A percentile compares a stretch with the other conserved stretches of the same genome.
These are phyloP conservation scores for Furcasterigmium sp. DNA, from an alignment of 2,329 filamentous ascomycete genomes.

Conservation along the genomic window DNA sequence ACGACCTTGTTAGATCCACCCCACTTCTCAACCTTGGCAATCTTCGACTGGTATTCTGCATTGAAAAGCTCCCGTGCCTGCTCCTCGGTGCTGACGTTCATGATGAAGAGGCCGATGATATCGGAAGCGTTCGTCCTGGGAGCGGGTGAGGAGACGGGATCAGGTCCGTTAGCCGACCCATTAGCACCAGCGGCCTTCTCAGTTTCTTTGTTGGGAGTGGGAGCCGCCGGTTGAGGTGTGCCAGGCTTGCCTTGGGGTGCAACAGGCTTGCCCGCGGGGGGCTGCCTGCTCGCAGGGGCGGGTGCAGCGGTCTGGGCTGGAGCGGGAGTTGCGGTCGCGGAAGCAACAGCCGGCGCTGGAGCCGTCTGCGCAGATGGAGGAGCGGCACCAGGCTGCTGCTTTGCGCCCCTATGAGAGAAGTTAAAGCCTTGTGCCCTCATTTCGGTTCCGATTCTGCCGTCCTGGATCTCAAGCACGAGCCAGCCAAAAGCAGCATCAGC, in stretches of 20 bases:
- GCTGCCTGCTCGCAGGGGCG: slow-evolving; percentile 27
- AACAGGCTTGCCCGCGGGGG: slow-evolving; percentile 34
- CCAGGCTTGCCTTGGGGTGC: slow-evolving; percentile 28
- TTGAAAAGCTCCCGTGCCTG: slow-evolving; percentile 77
- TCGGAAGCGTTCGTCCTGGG: slow-evolving; percentile 57
- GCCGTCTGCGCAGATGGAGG: slow-evolving; percentile 30
- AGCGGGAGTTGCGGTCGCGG: slow-evolving; percentile 28
- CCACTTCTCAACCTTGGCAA: slow-evolving; percentile 73
- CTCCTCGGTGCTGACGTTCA: slow-evolving; percentile 78
- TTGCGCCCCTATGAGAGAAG: slow-evolving; percentile 90
- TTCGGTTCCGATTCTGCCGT: slow-evolving; percentile 92
- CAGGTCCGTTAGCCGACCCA: slow-evolving; percentile 46
- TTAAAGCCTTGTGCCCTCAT: slow-evolving; percentile 99
- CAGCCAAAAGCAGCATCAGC: slow-evolving; percentile 97
- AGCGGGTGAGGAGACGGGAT: slow-evolving; percentile 51
- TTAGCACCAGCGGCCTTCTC: slow-evolving; percentile 52
- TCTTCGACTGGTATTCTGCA: slow-evolving; percentile 78
- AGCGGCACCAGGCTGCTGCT: slow-evolving; percentile 52
- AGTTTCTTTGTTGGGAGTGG: slow-evolving; percentile 46
- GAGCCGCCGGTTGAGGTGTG: slow-evolving; percentile 43
- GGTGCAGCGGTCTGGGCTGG: slow-evolving; percentile 28
- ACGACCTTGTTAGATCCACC: slow-evolving; percentile 78
- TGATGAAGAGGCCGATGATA: slow-evolving; percentile 83
- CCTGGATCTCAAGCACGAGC: slow-evolving; percentile 90
- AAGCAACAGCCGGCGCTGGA: slow-evolving; percentile 23